Evolutionary conservation across 768 basidiomycete species (phyloP).

Genomic region (Tricholomella constricta): DNA sequence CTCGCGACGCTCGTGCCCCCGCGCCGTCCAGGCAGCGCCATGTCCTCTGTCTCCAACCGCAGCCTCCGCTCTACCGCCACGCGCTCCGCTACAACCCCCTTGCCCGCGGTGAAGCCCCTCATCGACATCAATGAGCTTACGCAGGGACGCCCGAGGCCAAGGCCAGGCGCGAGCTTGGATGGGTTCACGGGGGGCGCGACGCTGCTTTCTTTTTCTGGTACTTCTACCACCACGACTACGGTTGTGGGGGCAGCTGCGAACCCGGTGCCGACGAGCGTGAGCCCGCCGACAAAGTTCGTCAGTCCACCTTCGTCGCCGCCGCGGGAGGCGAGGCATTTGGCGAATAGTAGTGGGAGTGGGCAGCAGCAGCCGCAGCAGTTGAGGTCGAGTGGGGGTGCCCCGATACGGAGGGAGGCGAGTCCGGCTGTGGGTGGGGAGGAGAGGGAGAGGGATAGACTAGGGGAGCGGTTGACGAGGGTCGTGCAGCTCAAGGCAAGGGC

Average conservation of each 20-base stretch:
- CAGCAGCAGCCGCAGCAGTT: background rate
- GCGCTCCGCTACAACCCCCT: background rate
- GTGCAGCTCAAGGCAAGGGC: constrained; percentile 28
- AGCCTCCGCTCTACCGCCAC: background rate
- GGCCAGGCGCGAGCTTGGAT: constrained; percentile 23
- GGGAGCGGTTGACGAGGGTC: constrained; percentile 44
- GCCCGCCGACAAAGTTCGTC: constrained; percentile 37
- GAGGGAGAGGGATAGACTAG: constrained; percentile 39
- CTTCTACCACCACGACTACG: too few relatives aligned
- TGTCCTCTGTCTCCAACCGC: constrained; percentile 39
- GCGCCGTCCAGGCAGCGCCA: constrained; percentile 65
- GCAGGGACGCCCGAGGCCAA: constrained; percentile 12
- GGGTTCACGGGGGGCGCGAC: constrained; percentile 45
- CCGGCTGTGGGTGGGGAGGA: background rate
- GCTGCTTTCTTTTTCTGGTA: too few relatives aligned
- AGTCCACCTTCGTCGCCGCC: constrained; percentile 38
- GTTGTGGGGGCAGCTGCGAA: constrained; percentile 12
- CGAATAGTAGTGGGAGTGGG: constrained; percentile 18
- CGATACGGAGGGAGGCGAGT: constrained; percentile 1
- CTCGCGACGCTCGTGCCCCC: constrained; percentile 64
- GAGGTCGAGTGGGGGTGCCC: background rate
- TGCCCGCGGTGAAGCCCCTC: constrained; percentile 39
- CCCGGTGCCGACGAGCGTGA: constrained; percentile 21
- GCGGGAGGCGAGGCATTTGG: constrained; percentile 13
- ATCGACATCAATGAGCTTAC: constrained; percentile 54